Conservation (phyloP, 768 basidiomycete species). For the Hypholoma fasciculare region DNA sequence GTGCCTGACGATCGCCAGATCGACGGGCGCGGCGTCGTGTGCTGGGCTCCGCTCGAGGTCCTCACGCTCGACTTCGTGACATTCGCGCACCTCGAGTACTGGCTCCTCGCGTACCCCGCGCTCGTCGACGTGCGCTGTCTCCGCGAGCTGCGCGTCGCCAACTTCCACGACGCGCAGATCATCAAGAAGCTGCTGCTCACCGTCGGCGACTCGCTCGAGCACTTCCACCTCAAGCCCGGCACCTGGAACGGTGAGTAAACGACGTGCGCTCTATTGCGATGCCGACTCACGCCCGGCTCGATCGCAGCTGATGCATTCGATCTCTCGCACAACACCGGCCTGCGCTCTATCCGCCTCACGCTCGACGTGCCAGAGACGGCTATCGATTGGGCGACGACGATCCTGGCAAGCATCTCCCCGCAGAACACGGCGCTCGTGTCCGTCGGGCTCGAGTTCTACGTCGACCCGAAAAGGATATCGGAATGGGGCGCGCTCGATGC, state of each 20-base stretch:
- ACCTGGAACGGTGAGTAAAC: constrained; percentile 34
- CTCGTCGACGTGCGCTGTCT: constrained; percentile 35
- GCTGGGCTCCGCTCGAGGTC: constrained; percentile 26
- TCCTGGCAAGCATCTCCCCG: constrained; percentile 30
- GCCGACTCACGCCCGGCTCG: neutral
- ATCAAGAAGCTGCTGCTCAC: constrained; percentile 35
- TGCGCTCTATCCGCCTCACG: constrained; percentile 40
- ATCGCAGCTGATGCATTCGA: constrained; percentile 35
- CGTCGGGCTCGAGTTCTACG: constrained; percentile 41
- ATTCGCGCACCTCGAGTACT: constrained; percentile 35
- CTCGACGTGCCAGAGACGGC: constrained; percentile 39
- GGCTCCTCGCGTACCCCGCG: constrained; percentile 30
- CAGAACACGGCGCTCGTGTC: constrained; percentile 24
- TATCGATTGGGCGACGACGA: constrained; percentile 34
- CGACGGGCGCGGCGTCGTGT: constrained; percentile 5
- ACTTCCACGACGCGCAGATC: constrained; percentile 35
- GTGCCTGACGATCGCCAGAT: neutral
- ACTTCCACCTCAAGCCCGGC: constrained; percentile 45
- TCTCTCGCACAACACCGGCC: constrained; percentile 31
- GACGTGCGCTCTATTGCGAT: neutral
- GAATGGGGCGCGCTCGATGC: constrained; percentile 36
- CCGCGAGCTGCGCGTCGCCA: constrained; percentile 42
- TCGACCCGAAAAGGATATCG: constrained; percentile 34
- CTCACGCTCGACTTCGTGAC: constrained; percentile 42
- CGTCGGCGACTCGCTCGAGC: constrained; percentile 37